Percentiles rank a stretch among this genome's conserved stretches.
Evolutionary conservation across 371 early-diverging fungal species (phyloP).

Genomic region (Smittium culicis): DNA sequence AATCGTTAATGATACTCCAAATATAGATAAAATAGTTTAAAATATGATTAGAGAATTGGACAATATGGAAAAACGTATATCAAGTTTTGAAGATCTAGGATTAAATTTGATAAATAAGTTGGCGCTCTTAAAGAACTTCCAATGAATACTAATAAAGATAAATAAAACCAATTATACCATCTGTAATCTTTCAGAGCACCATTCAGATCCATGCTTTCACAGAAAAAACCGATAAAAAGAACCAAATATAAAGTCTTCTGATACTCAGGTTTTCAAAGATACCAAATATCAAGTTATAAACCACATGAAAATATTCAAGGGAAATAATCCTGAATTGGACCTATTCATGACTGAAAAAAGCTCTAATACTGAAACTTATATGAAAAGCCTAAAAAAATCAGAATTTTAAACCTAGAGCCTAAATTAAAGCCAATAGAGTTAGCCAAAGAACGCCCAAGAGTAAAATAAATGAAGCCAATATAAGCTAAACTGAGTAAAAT

Average conservation of each 20-base stretch:
- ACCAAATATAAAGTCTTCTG: background rate
- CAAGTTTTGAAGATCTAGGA: background rate
- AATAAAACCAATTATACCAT: background rate
- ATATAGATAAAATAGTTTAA: background rate
- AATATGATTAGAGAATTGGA: background rate
- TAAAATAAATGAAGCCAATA: background rate
- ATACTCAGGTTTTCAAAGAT: background rate
- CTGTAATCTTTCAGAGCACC: background rate
- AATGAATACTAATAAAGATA: background rate
- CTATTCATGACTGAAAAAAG: background rate
- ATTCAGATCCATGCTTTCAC: background rate
- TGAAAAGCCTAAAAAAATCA: background rate
- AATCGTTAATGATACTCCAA: too few species aligned
- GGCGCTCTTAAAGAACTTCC: too few species aligned
- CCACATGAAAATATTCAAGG: background rate
- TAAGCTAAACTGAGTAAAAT: background rate
- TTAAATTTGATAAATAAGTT: slow-evolving; percentile 2
- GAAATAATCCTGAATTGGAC: background rate
- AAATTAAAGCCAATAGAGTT: background rate
- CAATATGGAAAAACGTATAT: background rate
- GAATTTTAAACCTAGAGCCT: background rate
- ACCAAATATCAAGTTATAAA: background rate
- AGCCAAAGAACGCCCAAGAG: background rate
- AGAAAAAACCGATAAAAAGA: background rate
- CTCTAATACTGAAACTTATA: background rate